Evolutionary conservation across 306 rosid genomes (phyloP), one percentile per base, ranked within the genome.

Genomic region (Quercus suber): DNA sequence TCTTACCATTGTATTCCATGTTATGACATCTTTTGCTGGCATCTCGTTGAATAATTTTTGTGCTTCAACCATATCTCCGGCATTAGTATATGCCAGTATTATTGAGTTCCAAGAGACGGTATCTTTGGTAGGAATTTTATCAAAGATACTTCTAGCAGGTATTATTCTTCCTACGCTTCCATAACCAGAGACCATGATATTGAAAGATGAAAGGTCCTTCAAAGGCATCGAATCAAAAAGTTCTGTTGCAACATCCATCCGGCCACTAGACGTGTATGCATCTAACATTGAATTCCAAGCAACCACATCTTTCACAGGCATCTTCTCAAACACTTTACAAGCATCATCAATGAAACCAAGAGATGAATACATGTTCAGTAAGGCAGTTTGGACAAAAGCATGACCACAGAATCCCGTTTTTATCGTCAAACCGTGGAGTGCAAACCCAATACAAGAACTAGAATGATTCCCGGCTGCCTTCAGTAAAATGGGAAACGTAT

Each of bases 231-330:
- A 9, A 53, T 71, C 52, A 30, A 79, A 79, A 37, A 75, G 60
- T 31, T 52, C 30, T 21, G 67, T 56, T 18, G 23, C 21, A 56
- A 18, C 9, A 63, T 31, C 80, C 71, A 74, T 84, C 68, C 55
- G 74, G 25, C 74, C 80, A 33, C 65, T 55, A 11, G 84, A 84
- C 71, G 77, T 71, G 43, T 77, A 81, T 7, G 67, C 82, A 30
- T 81, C 71, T 51, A 77, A 28, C 80, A 84, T 81, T 25, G 85
- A 80, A 79, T 73, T 80, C 87, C 82, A 80, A 1, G 84, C 87
- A 1, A 73, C 82, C 35, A 37, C 60, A 59, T 80, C 87, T 45
- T 57, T 81, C 43, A n/a, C 37, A 55, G 56, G 79, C 82, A 84
- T 77, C 53, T 69, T 84, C 20, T 73, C 84, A 59, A 84, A 73